These are phyloP conservation scores for Tinospora cordifolia DNA, from an alignment of 164 flowering plant species.

Conservation along the genomic window DNA sequence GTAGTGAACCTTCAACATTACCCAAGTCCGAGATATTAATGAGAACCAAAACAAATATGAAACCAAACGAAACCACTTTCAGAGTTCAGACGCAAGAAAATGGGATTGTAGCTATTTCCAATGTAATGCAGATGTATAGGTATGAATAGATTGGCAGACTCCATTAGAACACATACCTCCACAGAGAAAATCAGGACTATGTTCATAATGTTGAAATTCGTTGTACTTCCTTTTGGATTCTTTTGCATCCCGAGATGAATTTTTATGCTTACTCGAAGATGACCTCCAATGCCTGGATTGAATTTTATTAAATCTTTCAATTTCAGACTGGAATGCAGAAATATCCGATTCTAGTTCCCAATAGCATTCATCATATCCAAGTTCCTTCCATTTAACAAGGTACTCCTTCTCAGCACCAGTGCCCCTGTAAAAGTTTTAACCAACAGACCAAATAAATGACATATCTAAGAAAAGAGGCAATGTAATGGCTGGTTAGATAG, in stretches of 20 bases:
- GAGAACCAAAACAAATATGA: conserved; percentile 9
- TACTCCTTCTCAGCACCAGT: conserved; percentile 69
- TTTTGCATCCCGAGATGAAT: conserved; percentile 30
- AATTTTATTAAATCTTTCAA: conserved; percentile 55
- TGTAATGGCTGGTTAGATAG: background rate
- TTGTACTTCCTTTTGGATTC: conserved; percentile 52
- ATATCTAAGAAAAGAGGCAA: background rate
- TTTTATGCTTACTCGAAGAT: conserved; percentile 49
- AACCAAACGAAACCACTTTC: background rate
- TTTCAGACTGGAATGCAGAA: conserved; percentile 74
- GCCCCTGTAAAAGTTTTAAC: conserved; percentile 36
- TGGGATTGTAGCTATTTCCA: background rate
- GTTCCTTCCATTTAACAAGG: conserved; percentile 93
- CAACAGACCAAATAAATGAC: background rate
- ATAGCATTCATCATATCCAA: conserved; percentile 81
- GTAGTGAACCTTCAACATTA: conserved; percentile 61
- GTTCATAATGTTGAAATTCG: conserved; percentile 83
- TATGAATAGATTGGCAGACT: background rate
- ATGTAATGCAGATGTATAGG: background rate
- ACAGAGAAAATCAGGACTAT: conserved; percentile 78
- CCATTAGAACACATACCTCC: conserved; percentile 51
- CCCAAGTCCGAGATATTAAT: conserved; percentile 6
- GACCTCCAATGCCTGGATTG: conserved; percentile 41
- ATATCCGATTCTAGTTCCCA: conserved; percentile 92
- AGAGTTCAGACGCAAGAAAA: conserved; percentile 6